Percentiles rank a stretch among this genome's conserved stretches.
phyloP scores from a whole-genome alignment of 441 rosid species.

The Sinapis alba region DNA sequence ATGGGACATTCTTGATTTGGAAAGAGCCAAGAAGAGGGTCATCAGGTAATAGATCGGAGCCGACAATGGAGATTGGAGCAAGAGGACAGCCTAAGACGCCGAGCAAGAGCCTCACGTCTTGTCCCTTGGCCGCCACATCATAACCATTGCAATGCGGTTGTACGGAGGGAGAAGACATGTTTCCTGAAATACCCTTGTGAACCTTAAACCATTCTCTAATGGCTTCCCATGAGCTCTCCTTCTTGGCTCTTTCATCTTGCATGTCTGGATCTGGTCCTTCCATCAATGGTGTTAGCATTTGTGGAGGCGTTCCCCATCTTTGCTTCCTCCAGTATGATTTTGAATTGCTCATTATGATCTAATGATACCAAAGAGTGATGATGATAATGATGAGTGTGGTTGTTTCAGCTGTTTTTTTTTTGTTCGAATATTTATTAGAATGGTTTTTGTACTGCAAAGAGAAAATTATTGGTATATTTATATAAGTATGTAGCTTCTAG shows the following conservation, averaged over 20 bases:
- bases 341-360: constrained; percentile 33
- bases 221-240: constrained; percentile 85
- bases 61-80: constrained; percentile 77
- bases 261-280: constrained; percentile 94
- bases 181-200: constrained; percentile 57
- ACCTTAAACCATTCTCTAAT: constrained; percentile 87
- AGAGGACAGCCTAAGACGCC: constrained; percentile 91
- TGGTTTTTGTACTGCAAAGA: constrained; percentile 20
- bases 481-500: constrained; percentile 2
- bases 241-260: constrained; percentile 69
- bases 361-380: constrained; percentile 8
- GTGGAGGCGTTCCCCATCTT: constrained; percentile 66
- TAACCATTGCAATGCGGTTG: constrained; percentile 32
- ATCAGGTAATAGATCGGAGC: constrained; percentile 40
- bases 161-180: constrained; percentile 44
- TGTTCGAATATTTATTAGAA: constrained; percentile 14
- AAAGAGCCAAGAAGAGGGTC: constrained; percentile 43
- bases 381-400: constrained; percentile 33
- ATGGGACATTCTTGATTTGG: constrained; percentile 53
- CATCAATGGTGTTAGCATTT: constrained; percentile 77
- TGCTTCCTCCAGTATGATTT: constrained; percentile 55
- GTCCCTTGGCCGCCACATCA: constrained; percentile 51
- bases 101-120: constrained; percentile 78
- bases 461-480: constrained; percentile 24
- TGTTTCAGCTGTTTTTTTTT: constrained; percentile 8